Percentiles rank a stretch among this genome's conserved stretches.
These are phyloP conservation scores for Colletotrichum orbiculare DNA, from an alignment of 2,329 filamentous ascomycete genomes.

Conservation along the genomic window DNA sequence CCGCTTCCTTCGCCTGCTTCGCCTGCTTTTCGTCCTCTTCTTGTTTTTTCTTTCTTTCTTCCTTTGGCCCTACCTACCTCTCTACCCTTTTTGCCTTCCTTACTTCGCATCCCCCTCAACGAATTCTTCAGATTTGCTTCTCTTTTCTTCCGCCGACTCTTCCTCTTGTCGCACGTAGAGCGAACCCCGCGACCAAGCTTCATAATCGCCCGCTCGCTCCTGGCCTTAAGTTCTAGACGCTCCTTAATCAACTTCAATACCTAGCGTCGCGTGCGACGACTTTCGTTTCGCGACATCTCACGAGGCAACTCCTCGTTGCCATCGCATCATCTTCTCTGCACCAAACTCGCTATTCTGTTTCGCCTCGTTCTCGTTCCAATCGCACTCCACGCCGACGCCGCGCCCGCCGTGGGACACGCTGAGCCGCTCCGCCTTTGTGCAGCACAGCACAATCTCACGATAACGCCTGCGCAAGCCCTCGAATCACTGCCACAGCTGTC, in stretches of 20 bases:
- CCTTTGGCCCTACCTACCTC: conserved; percentile 1
- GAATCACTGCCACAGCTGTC: background rate
- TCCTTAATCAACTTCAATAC: conserved; percentile 33
- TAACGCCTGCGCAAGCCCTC: conserved; percentile 27
- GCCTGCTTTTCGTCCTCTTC: conserved; percentile 5
- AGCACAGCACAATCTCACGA: conserved; percentile 28
- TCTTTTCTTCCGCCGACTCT: conserved; percentile 23
- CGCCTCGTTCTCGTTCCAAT: conserved; percentile 19
- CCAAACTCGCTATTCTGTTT: conserved; percentile 3
- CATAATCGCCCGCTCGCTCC: conserved; percentile 18
- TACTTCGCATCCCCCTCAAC: background rate
- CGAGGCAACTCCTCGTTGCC: conserved; percentile 17
- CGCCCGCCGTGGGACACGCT: background rate
- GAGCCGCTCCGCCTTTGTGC: background rate
- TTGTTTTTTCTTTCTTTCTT: conserved; percentile 1
- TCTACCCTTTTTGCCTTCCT: background rate
- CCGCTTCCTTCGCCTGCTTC: background rate
- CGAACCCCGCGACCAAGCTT: conserved; percentile 26
- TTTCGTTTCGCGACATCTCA: conserved; percentile 36
- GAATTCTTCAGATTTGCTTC: conserved; percentile 1
- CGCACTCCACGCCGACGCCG: conserved; percentile 2
- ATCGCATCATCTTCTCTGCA: conserved; percentile 9
- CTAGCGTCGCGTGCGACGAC: conserved; percentile 37
- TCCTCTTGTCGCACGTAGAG: conserved; percentile 30
- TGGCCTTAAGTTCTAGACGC: conserved; percentile 33